These are phyloP conservation scores for Penicillium sp. DNA, from an alignment of 2,329 filamentous ascomycete genomes.

Conservation along the genomic window DNA sequence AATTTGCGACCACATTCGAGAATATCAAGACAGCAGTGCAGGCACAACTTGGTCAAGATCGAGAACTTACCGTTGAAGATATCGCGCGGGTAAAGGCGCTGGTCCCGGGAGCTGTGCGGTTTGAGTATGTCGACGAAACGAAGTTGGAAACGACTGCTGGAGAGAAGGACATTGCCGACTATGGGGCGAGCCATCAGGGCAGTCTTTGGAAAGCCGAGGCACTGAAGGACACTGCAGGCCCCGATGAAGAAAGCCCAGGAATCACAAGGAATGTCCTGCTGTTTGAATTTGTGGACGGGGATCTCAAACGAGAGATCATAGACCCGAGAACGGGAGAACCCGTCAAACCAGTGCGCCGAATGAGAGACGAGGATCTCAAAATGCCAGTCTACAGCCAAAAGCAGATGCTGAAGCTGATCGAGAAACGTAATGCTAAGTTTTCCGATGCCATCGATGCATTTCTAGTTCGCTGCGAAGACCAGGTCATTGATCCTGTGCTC, in stretches of 20 bases:
- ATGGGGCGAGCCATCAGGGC: constrained; percentile 55
- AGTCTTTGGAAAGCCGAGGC: constrained; percentile 27
- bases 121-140: constrained; percentile 82
- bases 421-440: constrained; percentile 86
- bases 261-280: constrained; percentile 67
- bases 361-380: constrained; percentile 77
- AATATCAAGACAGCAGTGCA: constrained; percentile 85
- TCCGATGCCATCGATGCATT: constrained; percentile 73
- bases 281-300: constrained; percentile 91
- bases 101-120: constrained; percentile 75
- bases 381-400: constrained; percentile 93
- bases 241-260: constrained; percentile 38
- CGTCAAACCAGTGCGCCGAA: constrained; percentile 64
- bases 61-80: constrained; percentile 70
- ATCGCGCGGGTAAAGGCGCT: constrained; percentile 78
- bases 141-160: constrained; percentile 73
- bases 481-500: constrained; percentile 64
- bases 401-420: constrained; percentile 85
- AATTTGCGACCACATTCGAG: constrained; percentile 87
- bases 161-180: constrained; percentile 59
- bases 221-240: constrained; percentile 28
- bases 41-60: constrained; percentile 65
- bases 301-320: constrained; percentile 77
- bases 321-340: constrained; percentile 72
- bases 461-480: constrained; percentile 69